Evolutionary conservation across 768 basidiomycete species (phyloP), one percentile per base, ranked within the genome.

Genomic region (Mycena indigotica): DNA sequence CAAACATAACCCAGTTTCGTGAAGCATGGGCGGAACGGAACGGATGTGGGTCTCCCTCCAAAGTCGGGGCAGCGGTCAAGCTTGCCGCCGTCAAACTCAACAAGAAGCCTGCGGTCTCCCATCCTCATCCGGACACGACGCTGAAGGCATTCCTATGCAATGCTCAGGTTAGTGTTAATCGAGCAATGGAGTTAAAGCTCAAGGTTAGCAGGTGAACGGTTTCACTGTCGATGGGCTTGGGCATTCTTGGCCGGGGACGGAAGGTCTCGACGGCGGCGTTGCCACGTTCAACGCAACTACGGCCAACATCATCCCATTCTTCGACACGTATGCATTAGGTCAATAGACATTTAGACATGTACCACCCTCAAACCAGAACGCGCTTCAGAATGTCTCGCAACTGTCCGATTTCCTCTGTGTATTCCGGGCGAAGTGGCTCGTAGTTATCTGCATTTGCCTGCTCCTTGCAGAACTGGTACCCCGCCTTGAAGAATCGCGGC

Each of bases 241-340:
- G 29, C 57, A 63, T 46, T 56, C 57, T 54, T 63, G 61, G 61
- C 61, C 61, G 2, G 40, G 44, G 30, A 63, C 58, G 6, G 28
- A 26, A 24, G 61, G 61, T 28, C 54, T 63, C 5, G 61, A 63
- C 35, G 61, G 61, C 5, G 61, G 57, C n/a, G 55, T 56, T n/a
- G 53, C 61, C 44, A 39, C 28, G 1, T 63, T 63, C 32, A 60
- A 63, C 28, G 61, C 61, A 58, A 63, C 61, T 53, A 52, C 57
- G 40, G 57, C 61, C 23, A 52, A 62, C 53, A 58, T 62, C 13
- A 24, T 62, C 46, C 61, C 61, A 48, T 59, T 62, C 30, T 62
- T 62, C 39, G 61, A 62, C 19, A 35, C 49, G 45, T 50, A 58
- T 53, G n/a, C 61, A 51, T 29, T 57, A 8, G 50, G 29, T 21